phyloP scores from a whole-genome alignment of 164 flowering plant genomes.

The Nymphaea thermarum region DNA sequence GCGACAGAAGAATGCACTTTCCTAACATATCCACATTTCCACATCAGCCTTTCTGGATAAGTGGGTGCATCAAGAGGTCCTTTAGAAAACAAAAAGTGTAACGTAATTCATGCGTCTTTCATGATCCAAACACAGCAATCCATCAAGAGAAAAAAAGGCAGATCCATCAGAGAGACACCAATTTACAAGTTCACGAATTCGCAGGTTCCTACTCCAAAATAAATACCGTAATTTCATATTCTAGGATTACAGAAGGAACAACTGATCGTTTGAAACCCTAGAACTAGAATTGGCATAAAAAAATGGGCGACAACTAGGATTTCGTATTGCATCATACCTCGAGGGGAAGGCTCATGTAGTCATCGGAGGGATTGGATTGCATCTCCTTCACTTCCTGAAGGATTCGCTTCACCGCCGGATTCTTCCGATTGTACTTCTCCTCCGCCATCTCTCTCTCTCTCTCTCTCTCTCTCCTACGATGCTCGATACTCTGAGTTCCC shows the following conservation, averaged over 20 bases:
- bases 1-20: too few species aligned
- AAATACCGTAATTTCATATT: background rate
- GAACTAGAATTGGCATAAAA: background rate
- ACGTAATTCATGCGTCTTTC: background rate
- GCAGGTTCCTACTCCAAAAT: too few species aligned
- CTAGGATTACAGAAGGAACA: background rate
- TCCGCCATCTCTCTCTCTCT: slow-evolving; percentile 15
- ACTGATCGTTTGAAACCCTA: background rate
- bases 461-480: background rate
- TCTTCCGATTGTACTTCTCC: slow-evolving; percentile 81
- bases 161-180: background rate
- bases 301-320: background rate
- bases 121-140: background rate
- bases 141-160: background rate
- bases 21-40: too few species aligned
- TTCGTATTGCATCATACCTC: slow-evolving; percentile 35
- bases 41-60: too few species aligned
- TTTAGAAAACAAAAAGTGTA: background rate
- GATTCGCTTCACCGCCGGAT: slow-evolving; percentile 92
- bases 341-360: slow-evolving; percentile 93
- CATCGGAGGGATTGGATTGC: slow-evolving; percentile 90
- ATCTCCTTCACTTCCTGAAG: slow-evolving; percentile 95
- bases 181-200: background rate
- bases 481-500: background rate
- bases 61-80: too few species aligned